Evolutionary conservation across 768 basidiomycete species (phyloP).

Genomic region (Pleurotus giganteus): DNA sequence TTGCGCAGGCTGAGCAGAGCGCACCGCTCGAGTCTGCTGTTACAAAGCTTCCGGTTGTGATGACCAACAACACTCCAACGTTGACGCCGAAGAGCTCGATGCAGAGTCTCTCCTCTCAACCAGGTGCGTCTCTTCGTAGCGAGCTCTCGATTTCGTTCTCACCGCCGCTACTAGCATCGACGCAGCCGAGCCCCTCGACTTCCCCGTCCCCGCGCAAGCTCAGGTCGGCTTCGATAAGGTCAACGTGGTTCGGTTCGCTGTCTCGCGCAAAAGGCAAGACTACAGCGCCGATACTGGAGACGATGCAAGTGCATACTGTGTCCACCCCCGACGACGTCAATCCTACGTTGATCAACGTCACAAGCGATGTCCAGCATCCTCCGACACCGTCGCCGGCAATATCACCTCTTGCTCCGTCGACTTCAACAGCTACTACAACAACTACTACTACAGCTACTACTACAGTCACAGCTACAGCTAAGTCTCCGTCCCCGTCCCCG

Average conservation of each 20-base stretch:
- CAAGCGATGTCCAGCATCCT: background rate
- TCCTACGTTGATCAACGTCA: background rate
- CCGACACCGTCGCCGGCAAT: background rate
- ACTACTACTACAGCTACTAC: background rate
- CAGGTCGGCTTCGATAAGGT: slow-evolving; percentile 6
- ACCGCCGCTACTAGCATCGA: background rate
- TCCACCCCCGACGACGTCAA: background rate
- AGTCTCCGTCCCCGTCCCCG: no score
- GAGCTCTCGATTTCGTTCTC: background rate
- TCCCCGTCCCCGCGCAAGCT: background rate
- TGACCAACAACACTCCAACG: background rate
- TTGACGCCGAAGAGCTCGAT: background rate
- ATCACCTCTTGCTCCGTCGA: no score
- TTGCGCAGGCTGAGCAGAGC: slow-evolving; percentile 44
- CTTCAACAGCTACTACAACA: no score
- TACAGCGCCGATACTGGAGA: slow-evolving; percentile 21
- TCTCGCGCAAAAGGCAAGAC: slow-evolving; percentile 26
- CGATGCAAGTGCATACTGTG: slow-evolving; percentile 11
- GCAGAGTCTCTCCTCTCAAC: background rate
- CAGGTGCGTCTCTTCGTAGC: background rate
- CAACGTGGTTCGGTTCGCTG: slow-evolving; percentile 34
- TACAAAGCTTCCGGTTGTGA: slow-evolving; percentile 28
- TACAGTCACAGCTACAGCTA: background rate
- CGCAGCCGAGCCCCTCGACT: background rate
- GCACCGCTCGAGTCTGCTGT: slow-evolving; percentile 32